Evolutionary conservation across 768 basidiomycete species (phyloP).

Genomic region (Psilocybe tampanensis): DNA sequence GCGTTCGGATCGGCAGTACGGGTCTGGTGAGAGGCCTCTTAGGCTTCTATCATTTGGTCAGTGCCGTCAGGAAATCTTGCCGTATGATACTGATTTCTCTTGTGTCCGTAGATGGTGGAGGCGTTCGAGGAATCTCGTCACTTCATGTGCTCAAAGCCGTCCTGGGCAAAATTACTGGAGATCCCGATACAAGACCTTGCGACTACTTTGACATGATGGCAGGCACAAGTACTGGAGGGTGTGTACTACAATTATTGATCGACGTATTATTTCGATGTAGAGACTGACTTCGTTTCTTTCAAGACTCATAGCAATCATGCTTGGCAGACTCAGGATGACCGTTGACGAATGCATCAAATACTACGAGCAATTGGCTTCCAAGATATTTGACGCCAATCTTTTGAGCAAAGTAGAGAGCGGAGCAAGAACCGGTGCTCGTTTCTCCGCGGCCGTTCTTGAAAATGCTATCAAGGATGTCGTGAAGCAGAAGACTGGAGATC

Average conservation of each 20-base stretch:
- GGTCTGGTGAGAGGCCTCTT: slow-evolving; percentile 23
- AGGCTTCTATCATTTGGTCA: slow-evolving; percentile 31
- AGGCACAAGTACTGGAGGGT: slow-evolving; percentile 39
- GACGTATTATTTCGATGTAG: no score
- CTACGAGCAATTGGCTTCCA: slow-evolving; percentile 27
- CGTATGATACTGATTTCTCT: neutral
- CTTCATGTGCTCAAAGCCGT: slow-evolving; percentile 31
- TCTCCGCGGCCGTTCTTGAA: slow-evolving; percentile 26
- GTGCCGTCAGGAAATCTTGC: neutral
- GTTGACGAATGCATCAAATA: slow-evolving; percentile 33
- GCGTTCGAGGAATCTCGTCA: slow-evolving; percentile 35
- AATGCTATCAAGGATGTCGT: slow-evolving; percentile 27
- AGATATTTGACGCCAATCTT: slow-evolving; percentile 29
- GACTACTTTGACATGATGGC: slow-evolving; percentile 39
- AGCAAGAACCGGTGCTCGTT: slow-evolving; percentile 24
- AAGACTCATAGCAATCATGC: slow-evolving; percentile 38
- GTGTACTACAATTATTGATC: neutral
- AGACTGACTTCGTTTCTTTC: neutral
- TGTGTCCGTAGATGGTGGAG: slow-evolving; percentile 31
- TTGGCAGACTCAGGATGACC: slow-evolving; percentile 37
- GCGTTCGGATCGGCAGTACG: slow-evolving; percentile 25
- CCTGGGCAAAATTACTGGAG: slow-evolving; percentile 27
- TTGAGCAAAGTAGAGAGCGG: slow-evolving; percentile 14
- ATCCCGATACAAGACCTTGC: slow-evolving; percentile 26
- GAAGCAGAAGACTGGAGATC: slow-evolving; percentile 23